Conservation (phyloP, 306 rosid species). For the Vigna reflexopilosa region DNA sequence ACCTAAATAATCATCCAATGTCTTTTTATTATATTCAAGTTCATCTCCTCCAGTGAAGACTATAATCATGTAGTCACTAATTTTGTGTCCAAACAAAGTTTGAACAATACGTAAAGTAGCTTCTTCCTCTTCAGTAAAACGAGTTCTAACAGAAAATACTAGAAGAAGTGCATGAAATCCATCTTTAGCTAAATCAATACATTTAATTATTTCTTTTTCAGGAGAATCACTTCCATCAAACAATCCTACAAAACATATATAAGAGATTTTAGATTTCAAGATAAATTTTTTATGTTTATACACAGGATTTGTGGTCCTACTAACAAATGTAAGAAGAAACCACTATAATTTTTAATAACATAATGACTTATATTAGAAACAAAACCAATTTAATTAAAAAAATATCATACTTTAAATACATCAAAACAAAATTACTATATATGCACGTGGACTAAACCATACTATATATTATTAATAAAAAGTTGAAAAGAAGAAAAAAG, state of each 20-base stretch:
- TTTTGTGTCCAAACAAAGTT: background rate
- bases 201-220: background rate
- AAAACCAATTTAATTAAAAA: too few species aligned
- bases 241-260: background rate
- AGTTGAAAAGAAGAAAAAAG: too few species aligned
- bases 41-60: background rate
- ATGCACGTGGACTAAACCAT: too few species aligned
- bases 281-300: background rate
- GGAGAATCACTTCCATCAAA: background rate
- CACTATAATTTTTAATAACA: too few species aligned
- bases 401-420: too few species aligned
- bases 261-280: background rate
- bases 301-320: too few species aligned
- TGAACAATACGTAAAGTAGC: background rate
- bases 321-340: too few species aligned
- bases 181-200: background rate
- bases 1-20: too few species aligned
- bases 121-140: background rate
- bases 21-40: background rate
- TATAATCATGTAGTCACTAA: too few species aligned
- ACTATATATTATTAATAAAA: too few species aligned
- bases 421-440: too few species aligned
- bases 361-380: too few species aligned
- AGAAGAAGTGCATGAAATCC: background rate
- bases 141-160: slow-evolving; percentile 30